phyloP scores from a whole-genome alignment of 208 protist species.

The Trypanosoma lewisi region DNA sequence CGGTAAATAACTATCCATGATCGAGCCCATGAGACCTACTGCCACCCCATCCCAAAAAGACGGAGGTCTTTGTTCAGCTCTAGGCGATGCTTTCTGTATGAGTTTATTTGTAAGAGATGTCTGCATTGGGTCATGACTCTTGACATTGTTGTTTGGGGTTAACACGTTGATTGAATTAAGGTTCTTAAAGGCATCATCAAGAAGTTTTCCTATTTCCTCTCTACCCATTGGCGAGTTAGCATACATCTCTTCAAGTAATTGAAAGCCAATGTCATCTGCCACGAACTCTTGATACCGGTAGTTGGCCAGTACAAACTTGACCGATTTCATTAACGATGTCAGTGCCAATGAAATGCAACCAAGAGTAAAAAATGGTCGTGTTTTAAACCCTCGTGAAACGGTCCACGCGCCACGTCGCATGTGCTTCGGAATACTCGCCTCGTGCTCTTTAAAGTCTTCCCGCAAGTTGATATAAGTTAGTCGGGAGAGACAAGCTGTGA shows the following conservation, averaged over 20 bases:
- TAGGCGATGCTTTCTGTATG: slow-evolving; percentile 2
- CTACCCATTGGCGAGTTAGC: slow-evolving; percentile 14
- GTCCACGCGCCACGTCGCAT: slow-evolving; percentile 18
- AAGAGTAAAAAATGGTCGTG: slow-evolving; percentile 72
- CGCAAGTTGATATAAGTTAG: slow-evolving; percentile 45
- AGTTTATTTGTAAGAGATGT: slow-evolving; percentile 11
- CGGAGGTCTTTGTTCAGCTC: slow-evolving; percentile 28
- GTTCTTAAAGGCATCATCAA: slow-evolving; percentile 4
- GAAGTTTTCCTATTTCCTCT: slow-evolving; percentile 19
- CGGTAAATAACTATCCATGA: slow-evolving; percentile 84
- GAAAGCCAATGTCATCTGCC: slow-evolving; percentile 67
- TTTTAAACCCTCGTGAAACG: slow-evolving; percentile 56
- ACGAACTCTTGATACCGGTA: slow-evolving; percentile 75
- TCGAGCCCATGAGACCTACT: slow-evolving; percentile 70
- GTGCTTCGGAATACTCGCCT: slow-evolving; percentile 32
- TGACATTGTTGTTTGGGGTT: neutral
- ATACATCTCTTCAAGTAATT: slow-evolving; percentile 35
- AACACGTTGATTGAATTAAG: neutral
- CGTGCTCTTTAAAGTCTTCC: slow-evolving; percentile 53
- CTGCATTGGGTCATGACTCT: neutral
- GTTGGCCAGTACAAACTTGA: slow-evolving; percentile 69
- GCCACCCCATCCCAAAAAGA: slow-evolving; percentile 80
- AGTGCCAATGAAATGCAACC: slow-evolving; percentile 58
- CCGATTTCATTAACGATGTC: slow-evolving; percentile 59
- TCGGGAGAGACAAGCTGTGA: slow-evolving; percentile 32